Conservation (phyloP, 257 asterid genomes). For the Petunia axillaris region DNA sequence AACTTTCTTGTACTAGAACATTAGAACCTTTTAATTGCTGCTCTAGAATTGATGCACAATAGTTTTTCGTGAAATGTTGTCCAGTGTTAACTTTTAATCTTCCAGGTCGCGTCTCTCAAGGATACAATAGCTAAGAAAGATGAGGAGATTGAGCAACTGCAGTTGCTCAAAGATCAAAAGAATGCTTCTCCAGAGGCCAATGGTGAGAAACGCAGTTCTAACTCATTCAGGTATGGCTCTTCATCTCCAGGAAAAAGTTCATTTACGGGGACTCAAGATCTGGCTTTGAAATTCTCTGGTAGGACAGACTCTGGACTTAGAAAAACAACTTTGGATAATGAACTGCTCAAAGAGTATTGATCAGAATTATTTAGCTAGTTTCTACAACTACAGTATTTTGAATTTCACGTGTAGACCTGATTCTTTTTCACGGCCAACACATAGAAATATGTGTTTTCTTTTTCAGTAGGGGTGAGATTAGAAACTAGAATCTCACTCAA, state of each 20-base stretch:
- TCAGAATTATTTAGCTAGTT: slow-evolving; percentile 34
- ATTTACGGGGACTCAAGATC: slow-evolving; percentile 23
- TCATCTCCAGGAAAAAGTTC: slow-evolving; percentile 31
- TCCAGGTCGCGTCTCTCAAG: slow-evolving; percentile 82
- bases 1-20: neutral
- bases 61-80: neutral
- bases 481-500: too few relatives aligned
- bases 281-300: slow-evolving; percentile 32
- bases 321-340: slow-evolving; percentile 40
- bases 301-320: slow-evolving; percentile 26
- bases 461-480: too few relatives aligned
- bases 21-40: neutral
- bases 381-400: slow-evolving; percentile 23
- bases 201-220: slow-evolving; percentile 36
- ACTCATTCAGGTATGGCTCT: slow-evolving; percentile 58
- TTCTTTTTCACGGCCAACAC: too few relatives aligned
- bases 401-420: too few relatives aligned
- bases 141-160: slow-evolving; percentile 77
- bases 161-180: slow-evolving; percentile 51
- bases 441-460: too few relatives aligned
- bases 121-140: slow-evolving; percentile 86
- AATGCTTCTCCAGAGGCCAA: slow-evolving; percentile 32
- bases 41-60: neutral
- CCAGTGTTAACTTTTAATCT: neutral
- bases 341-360: slow-evolving; percentile 38